Evolutionary conservation across 257 asterid genomes (phyloP), one percentile per base, ranked within the genome.

Genomic region (Paulownia fortunei): DNA sequence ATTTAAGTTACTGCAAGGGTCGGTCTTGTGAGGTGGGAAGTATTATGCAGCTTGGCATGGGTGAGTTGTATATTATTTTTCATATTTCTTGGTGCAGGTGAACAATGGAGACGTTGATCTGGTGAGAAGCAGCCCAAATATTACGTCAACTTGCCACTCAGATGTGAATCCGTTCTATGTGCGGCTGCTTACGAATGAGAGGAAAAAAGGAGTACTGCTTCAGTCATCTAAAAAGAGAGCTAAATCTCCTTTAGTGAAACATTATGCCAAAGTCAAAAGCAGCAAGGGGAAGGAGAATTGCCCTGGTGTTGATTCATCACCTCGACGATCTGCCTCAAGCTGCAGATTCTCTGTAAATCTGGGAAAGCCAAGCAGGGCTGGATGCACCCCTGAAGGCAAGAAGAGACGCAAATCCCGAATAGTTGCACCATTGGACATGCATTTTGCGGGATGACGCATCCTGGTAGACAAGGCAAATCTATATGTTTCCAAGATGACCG

Each of bases 71-170:
- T 51, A 39, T 66, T 58, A 8, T 18, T 54, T 60, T 65, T n/a
- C 54, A 19, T 30, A 26, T 19, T 60, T 64, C 59, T 73, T 66
- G 26, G 36, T 77, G 64, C 81, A 95, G 98, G 99, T 95, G 68
- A 95, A 95, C 81, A 87, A 91, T 23, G 97, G 98, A 58, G 93
- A 95, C 41, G 86, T 95, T 73, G 90, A 85, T 76, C 81, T 95
- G 67, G 89, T 84, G 78, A 80, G 58, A 76, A 84, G 52, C 79
- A 67, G 51, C 56, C 6, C 37, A 39, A 46, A 54, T 8, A 18
- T 44, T 24, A 77, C 86, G 12, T 70, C 89, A 4, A 71, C 83
- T 70, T 93, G 98, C 84, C 83, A 87, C 88, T 69, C 98, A 5
- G 73, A 82, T 21, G 83, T 12, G 58, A 86, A 88, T 79, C 91